Percentiles rank a stretch among this genome's conserved stretches.
Conservation (phyloP, 352 stramenopile genomes). For the Pythium monospermum region DNA sequence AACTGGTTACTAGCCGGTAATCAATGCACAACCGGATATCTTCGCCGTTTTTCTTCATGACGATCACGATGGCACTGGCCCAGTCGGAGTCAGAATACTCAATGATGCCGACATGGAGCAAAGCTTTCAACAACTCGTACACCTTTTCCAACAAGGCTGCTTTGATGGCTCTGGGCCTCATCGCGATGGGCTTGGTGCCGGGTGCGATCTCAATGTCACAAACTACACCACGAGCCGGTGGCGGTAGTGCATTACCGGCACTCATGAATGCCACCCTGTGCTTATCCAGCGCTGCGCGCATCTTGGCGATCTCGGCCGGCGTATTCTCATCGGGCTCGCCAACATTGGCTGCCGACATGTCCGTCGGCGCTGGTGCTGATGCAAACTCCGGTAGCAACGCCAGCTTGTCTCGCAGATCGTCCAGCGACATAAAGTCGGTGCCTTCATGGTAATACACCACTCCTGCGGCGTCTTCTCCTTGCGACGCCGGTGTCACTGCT, state of each 20-base stretch:
- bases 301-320: not conserved
- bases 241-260: constrained; percentile 14
- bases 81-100: constrained; percentile 18
- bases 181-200: constrained; percentile 7
- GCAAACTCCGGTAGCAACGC: constrained; percentile 10
- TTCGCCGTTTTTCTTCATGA: constrained; percentile 20
- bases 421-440: not conserved
- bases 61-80: constrained; percentile 22
- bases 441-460: not conserved
- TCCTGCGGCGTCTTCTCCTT: not conserved
- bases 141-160: constrained; percentile 2
- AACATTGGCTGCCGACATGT: constrained; percentile 13
- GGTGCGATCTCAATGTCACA: constrained; percentile 17
- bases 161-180: constrained; percentile 2
- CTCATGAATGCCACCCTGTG: constrained; percentile 3
- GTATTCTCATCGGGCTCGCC: constrained; percentile 9
- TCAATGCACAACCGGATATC: constrained; percentile 21
- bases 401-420: constrained; percentile 1
- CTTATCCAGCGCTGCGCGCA: not conserved
- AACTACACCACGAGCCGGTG: constrained; percentile 5
- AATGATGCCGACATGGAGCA: constrained; percentile 6
- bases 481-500: too few relatives aligned
- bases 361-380: not conserved
- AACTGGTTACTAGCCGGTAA: constrained; percentile 14
- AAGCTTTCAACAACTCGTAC: constrained; percentile 12